These are phyloP conservation scores for Nemania abortiva DNA, from an alignment of 2,329 filamentous ascomycete species.

Conservation along the genomic window DNA sequence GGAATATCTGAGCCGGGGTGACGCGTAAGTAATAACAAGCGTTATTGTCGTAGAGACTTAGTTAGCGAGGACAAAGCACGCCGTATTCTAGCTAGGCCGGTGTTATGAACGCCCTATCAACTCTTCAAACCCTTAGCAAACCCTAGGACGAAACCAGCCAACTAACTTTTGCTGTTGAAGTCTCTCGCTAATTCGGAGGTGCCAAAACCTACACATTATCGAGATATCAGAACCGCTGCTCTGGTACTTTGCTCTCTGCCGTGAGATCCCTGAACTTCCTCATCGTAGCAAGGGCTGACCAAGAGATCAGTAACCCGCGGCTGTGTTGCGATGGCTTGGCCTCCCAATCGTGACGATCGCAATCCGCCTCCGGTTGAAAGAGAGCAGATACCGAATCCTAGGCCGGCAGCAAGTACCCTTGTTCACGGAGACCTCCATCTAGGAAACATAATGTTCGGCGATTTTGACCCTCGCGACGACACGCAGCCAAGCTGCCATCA, in stretches of 20 bases:
- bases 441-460: conserved; percentile 30
- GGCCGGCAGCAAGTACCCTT: too few relatives aligned
- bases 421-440: conserved; percentile 24
- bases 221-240: conserved; percentile 24
- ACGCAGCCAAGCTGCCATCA: conserved; percentile 12
- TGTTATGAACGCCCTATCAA: neutral
- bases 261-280: conserved; percentile 6
- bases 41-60: neutral
- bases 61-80: neutral
- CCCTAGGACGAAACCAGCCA: neutral
- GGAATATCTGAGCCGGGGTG: conserved; percentile 17
- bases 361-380: neutral
- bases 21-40: conserved; percentile 8
- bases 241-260: conserved; percentile 29
- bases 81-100: neutral
- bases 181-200: neutral
- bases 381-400: too few relatives aligned
- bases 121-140: neutral
- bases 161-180: conserved; percentile 9
- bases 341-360: conserved; percentile 7
- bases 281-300: neutral
- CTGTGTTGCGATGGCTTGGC: conserved; percentile 21
- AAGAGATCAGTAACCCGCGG: conserved; percentile 17
- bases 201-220: neutral
- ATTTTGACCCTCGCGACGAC: neutral